phyloP scores from a whole-genome alignment of 306 rosid genomes.

The Prosopis cineraria region DNA sequence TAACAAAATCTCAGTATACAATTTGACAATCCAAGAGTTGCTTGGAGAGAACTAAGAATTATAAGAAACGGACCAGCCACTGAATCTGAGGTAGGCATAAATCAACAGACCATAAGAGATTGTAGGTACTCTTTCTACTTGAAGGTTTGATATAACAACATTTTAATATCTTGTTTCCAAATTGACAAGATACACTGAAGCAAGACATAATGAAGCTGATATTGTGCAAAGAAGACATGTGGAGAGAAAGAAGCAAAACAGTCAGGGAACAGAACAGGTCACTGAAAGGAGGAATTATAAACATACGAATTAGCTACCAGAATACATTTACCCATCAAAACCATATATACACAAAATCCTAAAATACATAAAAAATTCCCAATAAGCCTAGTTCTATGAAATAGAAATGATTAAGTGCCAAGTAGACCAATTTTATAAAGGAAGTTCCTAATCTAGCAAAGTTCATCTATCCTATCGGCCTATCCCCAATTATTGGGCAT shows the following conservation, averaged over 20 bases:
- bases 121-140: background rate
- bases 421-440: background rate
- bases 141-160: background rate
- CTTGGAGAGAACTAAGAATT: too few species aligned
- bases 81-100: background rate
- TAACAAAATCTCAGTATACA: too few species aligned
- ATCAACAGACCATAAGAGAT: too few species aligned
- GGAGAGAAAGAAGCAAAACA: background rate
- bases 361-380: background rate
- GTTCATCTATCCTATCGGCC: too few species aligned
- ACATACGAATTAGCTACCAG: background rate
- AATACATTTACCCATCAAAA: background rate
- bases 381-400: background rate
- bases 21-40: too few species aligned
- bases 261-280: background rate
- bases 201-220: background rate
- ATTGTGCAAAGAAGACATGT: background rate
- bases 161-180: background rate
- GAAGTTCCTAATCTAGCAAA: background rate
- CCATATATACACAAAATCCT: background rate
- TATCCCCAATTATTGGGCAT: background rate
- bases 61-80: slow-evolving; percentile 1
- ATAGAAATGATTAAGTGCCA: background rate
- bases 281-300: background rate
- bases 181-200: background rate